Percentiles rank a stretch among this genome's conserved stretches.
These are phyloP conservation scores for Daldinia sp. DNA, from an alignment of 2,329 filamentous ascomycete genomes.

Conservation along the genomic window DNA sequence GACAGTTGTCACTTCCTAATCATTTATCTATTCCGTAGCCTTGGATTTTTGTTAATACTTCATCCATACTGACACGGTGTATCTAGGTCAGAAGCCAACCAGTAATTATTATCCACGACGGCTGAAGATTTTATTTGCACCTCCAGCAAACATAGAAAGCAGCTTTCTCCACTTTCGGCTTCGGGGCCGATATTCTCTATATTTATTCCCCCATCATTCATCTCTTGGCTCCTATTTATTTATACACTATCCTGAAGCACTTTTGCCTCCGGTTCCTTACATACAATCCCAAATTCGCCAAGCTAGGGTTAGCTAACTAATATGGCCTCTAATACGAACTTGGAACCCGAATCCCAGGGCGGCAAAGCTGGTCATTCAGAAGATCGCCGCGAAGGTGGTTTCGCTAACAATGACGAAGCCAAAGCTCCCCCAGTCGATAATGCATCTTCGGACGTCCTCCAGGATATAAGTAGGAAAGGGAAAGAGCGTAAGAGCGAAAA, in stretches of 20 bases:
- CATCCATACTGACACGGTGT: conserved; percentile 23
- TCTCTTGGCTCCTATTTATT: neutral
- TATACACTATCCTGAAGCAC: neutral
- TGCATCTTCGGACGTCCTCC: conserved; percentile 24
- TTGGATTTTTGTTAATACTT: conserved; percentile 13
- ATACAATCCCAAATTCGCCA: neutral
- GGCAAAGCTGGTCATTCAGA: conserved; percentile 24
- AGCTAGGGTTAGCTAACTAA: neutral
- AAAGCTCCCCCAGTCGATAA: conserved; percentile 39
- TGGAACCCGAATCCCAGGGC: conserved; percentile 38
- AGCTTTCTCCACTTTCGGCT: conserved; percentile 20
- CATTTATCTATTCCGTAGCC: conserved; percentile 26
- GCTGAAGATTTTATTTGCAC: conserved; percentile 24
- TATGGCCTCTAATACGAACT: conserved; percentile 30
- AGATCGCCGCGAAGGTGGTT: conserved; percentile 38
- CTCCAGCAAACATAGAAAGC: conserved; percentile 19
- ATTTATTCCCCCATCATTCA: too few species aligned
- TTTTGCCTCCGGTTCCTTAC: neutral
- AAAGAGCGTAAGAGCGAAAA: conserved; percentile 43
- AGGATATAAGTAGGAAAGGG: conserved; percentile 40
- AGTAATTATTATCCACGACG: conserved; percentile 33
- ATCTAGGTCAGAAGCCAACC: conserved; percentile 27
- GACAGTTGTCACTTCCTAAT: conserved; percentile 35
- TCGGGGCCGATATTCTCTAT: conserved; percentile 3
- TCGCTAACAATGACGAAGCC: conserved; percentile 22